Conservation (phyloP, 2,329 filamentous ascomycete species). For the Coniochaeta hoffmannii region DNA sequence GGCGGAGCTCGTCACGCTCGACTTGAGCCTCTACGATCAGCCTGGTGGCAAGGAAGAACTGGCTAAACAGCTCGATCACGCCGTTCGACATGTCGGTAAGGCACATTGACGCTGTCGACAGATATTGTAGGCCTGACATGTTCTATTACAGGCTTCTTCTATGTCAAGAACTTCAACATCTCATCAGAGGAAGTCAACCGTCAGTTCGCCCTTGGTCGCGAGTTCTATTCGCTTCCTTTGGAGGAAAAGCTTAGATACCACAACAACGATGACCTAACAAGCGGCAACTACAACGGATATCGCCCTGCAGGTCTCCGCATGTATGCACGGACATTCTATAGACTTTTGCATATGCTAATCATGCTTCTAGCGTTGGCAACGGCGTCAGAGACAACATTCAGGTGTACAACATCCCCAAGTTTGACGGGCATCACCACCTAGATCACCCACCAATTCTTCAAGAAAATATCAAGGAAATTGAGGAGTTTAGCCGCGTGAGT, state of each 20-base stretch:
- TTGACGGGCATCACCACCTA: slow-evolving; percentile 32
- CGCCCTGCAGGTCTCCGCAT: neutral
- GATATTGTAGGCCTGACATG: too few relatives aligned
- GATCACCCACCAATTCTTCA: slow-evolving; percentile 37
- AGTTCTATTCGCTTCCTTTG: slow-evolving; percentile 37
- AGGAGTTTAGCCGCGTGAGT: slow-evolving; percentile 18
- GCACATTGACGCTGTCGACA: too few relatives aligned
- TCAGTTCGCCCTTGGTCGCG: slow-evolving; percentile 48
- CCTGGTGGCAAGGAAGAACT: slow-evolving; percentile 42
- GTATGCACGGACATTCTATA: neutral
- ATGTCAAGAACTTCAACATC: slow-evolving; percentile 50
- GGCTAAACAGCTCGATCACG: slow-evolving; percentile 44
- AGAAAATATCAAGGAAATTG: slow-evolving; percentile 47
- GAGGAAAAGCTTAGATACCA: slow-evolving; percentile 46
- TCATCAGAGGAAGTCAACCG: slow-evolving; percentile 45
- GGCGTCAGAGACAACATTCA: slow-evolving; percentile 45
- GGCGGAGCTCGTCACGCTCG: slow-evolving; percentile 48
- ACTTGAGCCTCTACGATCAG: slow-evolving; percentile 37
- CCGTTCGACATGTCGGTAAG: slow-evolving; percentile 36
- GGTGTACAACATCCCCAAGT: slow-evolving; percentile 55
- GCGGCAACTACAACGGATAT: slow-evolving; percentile 40
- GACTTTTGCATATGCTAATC: too few relatives aligned
- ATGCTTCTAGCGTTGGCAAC: too few relatives aligned
- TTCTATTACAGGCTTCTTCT: slow-evolving; percentile 51
- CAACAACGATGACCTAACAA: slow-evolving; percentile 25